Percentiles rank a stretch among this genome's conserved stretches.
These are phyloP conservation scores for Aspergillus unguis DNA, from an alignment of 2,329 filamentous ascomycete species.

Conservation along the genomic window DNA sequence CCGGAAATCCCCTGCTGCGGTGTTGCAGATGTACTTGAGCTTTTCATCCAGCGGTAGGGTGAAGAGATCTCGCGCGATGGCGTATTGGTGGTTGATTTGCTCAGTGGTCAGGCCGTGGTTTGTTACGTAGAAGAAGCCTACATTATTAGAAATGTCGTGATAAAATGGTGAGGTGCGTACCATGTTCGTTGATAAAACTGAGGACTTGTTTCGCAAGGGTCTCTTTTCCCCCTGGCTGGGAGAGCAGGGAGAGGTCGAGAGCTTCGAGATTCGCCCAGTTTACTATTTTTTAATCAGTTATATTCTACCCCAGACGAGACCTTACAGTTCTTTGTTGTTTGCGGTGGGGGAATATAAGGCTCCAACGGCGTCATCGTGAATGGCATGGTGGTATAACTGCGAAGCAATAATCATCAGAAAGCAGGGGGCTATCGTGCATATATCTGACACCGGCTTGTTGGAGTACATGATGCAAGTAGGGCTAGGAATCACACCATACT, in stretches of 20 bases:
- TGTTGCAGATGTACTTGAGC: slow-evolving; percentile 50
- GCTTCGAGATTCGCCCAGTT: slow-evolving; percentile 49
- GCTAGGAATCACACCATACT: too few relatives aligned
- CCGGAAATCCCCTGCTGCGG: slow-evolving; percentile 55
- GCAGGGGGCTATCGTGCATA: too few relatives aligned
- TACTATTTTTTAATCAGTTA: neutral
- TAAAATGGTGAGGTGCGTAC: neutral
- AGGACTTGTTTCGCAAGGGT: slow-evolving; percentile 50
- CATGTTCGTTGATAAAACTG: neutral
- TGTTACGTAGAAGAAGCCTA: slow-evolving; percentile 60
- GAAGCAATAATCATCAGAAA: too few relatives aligned
- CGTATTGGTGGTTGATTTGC: slow-evolving; percentile 58
- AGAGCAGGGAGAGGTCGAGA: slow-evolving; percentile 54
- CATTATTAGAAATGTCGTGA: neutral
- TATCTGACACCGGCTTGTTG: too few relatives aligned
- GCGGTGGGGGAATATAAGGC: neutral
- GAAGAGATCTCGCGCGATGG: slow-evolving; percentile 57
- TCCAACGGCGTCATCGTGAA: neutral
- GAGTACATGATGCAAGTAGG: too few relatives aligned
- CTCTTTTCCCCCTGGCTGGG: slow-evolving; percentile 53
- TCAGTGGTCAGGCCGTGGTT: slow-evolving; percentile 59
- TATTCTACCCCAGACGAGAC: neutral
- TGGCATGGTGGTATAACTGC: neutral
- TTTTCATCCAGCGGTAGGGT: slow-evolving; percentile 55
- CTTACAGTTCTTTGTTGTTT: neutral